Percentiles rank a stretch among this genome's conserved stretches.
Evolutionary conservation across 495 filamentous ascomycete species (phyloP).

Genomic region (Penicillium argentinense): DNA sequence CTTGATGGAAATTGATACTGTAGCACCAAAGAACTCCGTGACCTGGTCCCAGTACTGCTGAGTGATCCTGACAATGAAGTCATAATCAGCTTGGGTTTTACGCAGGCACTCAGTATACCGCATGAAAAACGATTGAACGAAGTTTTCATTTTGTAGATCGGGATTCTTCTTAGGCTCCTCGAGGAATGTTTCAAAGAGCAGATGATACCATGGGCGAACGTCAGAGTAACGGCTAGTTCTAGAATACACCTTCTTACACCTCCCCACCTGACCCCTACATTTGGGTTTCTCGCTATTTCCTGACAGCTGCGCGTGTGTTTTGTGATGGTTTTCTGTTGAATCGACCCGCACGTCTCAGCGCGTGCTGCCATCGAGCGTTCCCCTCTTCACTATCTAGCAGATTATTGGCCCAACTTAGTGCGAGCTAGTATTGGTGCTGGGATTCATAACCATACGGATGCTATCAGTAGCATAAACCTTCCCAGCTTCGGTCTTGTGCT

Average conservation of each 20-base stretch:
- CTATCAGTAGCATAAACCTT: too few relatives aligned
- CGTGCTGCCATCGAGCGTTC: too few relatives aligned
- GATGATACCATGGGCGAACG: slow-evolving; percentile 27
- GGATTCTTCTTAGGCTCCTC: slow-evolving; percentile 29
- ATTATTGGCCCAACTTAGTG: too few relatives aligned
- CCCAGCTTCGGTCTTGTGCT: not conserved
- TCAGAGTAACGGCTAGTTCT: slow-evolving; percentile 37
- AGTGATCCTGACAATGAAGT: slow-evolving; percentile 33
- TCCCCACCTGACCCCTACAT: too few relatives aligned
- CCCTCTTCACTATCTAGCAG: too few relatives aligned
- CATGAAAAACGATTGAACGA: slow-evolving; percentile 30
- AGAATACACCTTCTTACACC: too few relatives aligned
- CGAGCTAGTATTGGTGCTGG: too few relatives aligned
- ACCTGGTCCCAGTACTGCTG: slow-evolving; percentile 33
- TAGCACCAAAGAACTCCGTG: slow-evolving; percentile 30
- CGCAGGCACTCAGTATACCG: slow-evolving; percentile 36
- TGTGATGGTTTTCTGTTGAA: too few relatives aligned
- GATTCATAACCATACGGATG: too few relatives aligned
- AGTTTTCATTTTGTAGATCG: slow-evolving; percentile 29
- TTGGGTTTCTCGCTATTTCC: too few relatives aligned
- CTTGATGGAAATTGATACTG: slow-evolving; percentile 35
- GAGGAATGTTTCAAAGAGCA: slow-evolving; percentile 36
- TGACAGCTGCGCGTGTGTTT: too few relatives aligned
- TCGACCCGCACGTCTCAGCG: too few relatives aligned
- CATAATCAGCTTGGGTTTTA: slow-evolving; percentile 25